Evolutionary conservation across 2,329 filamentous ascomycete genomes (phyloP), one percentile per base, ranked within the genome.

Genomic region (Massarina eburnea): DNA sequence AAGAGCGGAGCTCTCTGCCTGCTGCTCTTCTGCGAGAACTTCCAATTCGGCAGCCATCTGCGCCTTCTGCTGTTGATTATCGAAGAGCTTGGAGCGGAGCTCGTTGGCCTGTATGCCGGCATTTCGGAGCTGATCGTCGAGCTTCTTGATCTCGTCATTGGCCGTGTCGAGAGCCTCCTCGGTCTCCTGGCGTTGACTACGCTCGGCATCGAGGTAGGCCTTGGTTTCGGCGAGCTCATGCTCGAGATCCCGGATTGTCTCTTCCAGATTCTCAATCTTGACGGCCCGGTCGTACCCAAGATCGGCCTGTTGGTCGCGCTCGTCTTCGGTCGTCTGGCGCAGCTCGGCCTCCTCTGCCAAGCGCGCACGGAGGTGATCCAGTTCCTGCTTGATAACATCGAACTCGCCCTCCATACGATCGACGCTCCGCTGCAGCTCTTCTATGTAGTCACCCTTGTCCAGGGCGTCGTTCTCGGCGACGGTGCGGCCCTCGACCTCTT

Each of bases 81-180:
- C 64, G 55, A 74, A 77, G 5, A 77, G 58, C 57, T 77, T 77
- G 43, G 72, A 68, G 3, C 75, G 73, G 20, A 78, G 67, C 52
- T 75, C 68, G 24, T 78, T 76, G n/a, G 73, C 73, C 48, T 75
- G 67, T 14, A 71, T 60, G 32, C 75, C 74, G n/a, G 64, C 57
- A 17, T 70, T 62, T 18, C 70, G 66, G 4, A 77, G 56, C 43
- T 70, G 70, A 19, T 62, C 41, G 17, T 73, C 67, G 18, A 76
- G 64, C 6, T 68, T 66, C 4, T 68, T 70, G 34, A 77, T 69
- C 43, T 71, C 59, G 7, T 59, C 62, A 42, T 73, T 71, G 19
- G 68, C 67, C 9, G 71, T 66, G 26, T 77, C 73, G 1, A 77
- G 64, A 19, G 69, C 70, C 8, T 57, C 57, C 53, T 77, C 72